phyloP scores from a whole-genome alignment of 2,329 filamentous ascomycete genomes.

The Arthrobotrys entomopaga region DNA sequence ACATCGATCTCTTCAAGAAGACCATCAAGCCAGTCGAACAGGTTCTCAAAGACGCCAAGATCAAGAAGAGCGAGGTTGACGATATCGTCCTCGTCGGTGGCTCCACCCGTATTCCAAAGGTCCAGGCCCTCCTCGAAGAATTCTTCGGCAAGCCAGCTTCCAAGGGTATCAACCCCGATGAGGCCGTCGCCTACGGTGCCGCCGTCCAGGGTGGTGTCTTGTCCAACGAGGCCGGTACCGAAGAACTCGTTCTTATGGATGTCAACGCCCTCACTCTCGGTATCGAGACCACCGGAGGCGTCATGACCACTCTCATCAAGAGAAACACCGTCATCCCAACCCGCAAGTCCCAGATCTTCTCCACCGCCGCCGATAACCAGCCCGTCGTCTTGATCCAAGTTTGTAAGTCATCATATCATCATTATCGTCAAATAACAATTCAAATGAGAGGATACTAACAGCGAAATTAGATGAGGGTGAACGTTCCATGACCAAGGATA shows the following conservation, averaged over 20 bases:
- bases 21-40: constrained; percentile 98
- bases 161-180: constrained; percentile 99
- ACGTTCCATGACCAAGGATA: constrained; percentile 92
- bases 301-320: constrained; percentile 96
- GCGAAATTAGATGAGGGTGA: constrained; percentile 76
- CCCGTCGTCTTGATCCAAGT: constrained; percentile 95
- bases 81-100: constrained; percentile 98
- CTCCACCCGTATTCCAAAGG: constrained; percentile 99
- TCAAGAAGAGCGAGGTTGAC: constrained; percentile 93
- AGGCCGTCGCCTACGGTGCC: constrained; percentile 97
- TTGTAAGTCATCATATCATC: constrained; percentile 64
- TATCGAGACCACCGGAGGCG: constrained; percentile 96
- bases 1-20: constrained; percentile 99
- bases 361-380: constrained; percentile 95
- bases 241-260: constrained; percentile 90
- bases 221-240: constrained; percentile 83
- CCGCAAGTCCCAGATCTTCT: constrained; percentile 98
- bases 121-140: constrained; percentile 92
- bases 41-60: constrained; percentile 97
- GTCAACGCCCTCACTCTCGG: constrained; percentile 95
- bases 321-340: constrained; percentile 95
- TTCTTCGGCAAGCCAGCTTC: constrained; percentile 95
- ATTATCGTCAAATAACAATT: constrained; percentile 2
- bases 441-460: constrained; percentile 26
- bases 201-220: constrained; percentile 97